Percentiles rank a stretch among this genome's conserved stretches.
phyloP scores from a whole-genome alignment of 176 grass and related monocot species.

The Tillandsia leiboldiana region DNA sequence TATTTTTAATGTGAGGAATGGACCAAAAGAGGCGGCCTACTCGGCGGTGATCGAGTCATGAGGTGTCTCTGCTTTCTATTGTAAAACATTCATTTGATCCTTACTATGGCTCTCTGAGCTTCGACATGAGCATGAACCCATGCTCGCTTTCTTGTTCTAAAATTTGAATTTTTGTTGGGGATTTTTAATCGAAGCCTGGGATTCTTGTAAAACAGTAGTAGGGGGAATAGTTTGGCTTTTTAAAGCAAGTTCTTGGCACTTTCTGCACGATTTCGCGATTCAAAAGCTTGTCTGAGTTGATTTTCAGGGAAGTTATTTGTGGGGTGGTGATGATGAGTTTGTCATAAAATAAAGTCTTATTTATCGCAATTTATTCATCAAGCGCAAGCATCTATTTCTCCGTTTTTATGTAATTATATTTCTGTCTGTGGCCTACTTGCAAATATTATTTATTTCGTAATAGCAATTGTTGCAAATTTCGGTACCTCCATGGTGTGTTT shows the following conservation, averaged over 20 bases:
- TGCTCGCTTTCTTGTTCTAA: slow-evolving; percentile 28
- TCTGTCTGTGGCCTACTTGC: too few relatives aligned
- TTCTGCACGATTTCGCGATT: slow-evolving; percentile 20
- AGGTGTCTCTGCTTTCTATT: slow-evolving; percentile 22
- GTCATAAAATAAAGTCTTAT: too few relatives aligned
- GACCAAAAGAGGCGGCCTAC: not conserved
- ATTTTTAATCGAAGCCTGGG: slow-evolving; percentile 12
- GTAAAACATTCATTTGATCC: slow-evolving; percentile 7
- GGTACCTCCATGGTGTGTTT: too few relatives aligned
- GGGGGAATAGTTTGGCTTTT: slow-evolving; percentile 25
- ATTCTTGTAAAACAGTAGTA: slow-evolving; percentile 29
- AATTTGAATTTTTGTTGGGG: slow-evolving; percentile 27
- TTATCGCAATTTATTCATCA: too few relatives aligned
- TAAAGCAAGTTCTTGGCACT: not conserved
- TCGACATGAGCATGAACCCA: slow-evolving; percentile 21
- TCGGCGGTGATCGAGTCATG: not conserved
- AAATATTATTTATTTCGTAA: too few relatives aligned
- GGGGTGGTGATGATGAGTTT: too few relatives aligned
- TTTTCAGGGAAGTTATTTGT: not conserved
- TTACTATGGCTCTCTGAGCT: slow-evolving; percentile 25
- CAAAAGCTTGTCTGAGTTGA: slow-evolving; percentile 31
- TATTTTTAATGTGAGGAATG: slow-evolving; percentile 41
- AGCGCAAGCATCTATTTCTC: too few relatives aligned
- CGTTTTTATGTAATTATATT: too few relatives aligned
- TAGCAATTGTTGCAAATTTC: too few relatives aligned